Conservation (phyloP, 2,329 filamentous ascomycete genomes). For the Ilyonectria destructans region DNA sequence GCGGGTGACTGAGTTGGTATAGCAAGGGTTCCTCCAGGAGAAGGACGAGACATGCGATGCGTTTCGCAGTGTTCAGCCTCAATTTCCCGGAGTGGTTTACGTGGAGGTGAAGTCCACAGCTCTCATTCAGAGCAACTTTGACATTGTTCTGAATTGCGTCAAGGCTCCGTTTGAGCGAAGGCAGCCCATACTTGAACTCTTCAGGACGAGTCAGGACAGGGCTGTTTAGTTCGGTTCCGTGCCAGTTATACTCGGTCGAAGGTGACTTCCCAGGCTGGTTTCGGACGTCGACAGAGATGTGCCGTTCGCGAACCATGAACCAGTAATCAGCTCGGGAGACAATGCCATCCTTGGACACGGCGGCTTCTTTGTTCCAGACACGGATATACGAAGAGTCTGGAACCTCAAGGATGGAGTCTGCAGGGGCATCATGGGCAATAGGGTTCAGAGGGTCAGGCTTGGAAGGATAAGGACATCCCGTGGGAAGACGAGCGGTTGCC, state of each 20-base stretch:
- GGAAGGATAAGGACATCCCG: slow-evolving; percentile 36
- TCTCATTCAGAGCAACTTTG: slow-evolving; percentile 46
- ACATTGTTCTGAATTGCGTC: slow-evolving; percentile 36
- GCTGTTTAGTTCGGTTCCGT: slow-evolving; percentile 48
- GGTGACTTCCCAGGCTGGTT: slow-evolving; percentile 36
- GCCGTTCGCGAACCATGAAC: slow-evolving; percentile 43
- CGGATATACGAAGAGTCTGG: slow-evolving; percentile 32
- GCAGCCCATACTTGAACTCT: slow-evolving; percentile 42
- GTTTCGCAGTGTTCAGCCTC: slow-evolving; percentile 38
- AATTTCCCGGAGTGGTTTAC: slow-evolving; percentile 41
- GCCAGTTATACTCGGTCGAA: slow-evolving; percentile 44
- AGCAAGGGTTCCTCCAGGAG: slow-evolving; percentile 46
- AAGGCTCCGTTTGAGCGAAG: slow-evolving; percentile 42
- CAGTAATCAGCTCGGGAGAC: slow-evolving; percentile 37
- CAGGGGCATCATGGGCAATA: slow-evolving; percentile 24
- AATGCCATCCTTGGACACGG: neutral
- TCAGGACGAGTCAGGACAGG: slow-evolving; percentile 39
- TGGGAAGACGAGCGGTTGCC: slow-evolving; percentile 37
- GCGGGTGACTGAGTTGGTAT: slow-evolving; percentile 44
- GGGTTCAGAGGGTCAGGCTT: slow-evolving; percentile 14
- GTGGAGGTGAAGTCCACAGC: slow-evolving; percentile 49
- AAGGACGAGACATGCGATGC: slow-evolving; percentile 41
- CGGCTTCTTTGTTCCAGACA: slow-evolving; percentile 40
- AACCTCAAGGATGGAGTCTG: slow-evolving; percentile 32
- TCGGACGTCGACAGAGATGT: slow-evolving; percentile 41